phyloP scores from a whole-genome alignment of 208 protist genomes.

The Crithidia brevicula region DNA sequence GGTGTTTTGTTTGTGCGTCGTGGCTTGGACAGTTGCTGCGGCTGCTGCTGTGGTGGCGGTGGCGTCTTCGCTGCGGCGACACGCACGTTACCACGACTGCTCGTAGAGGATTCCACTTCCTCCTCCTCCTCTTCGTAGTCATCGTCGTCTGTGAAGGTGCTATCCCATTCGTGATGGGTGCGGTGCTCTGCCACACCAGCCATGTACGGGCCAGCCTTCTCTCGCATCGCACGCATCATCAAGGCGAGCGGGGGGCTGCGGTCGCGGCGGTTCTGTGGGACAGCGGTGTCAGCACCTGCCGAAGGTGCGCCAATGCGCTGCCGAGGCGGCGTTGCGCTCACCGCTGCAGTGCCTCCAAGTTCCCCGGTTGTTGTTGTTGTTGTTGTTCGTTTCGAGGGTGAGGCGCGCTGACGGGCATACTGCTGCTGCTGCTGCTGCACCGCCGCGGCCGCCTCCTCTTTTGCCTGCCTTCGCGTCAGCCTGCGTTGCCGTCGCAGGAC shows the following conservation, averaged over 20 bases:
- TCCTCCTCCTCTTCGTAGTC: constrained; percentile 5
- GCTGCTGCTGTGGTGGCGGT: too few species aligned
- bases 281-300: background rate
- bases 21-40: too few species aligned
- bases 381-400: background rate
- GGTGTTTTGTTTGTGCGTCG: background rate
- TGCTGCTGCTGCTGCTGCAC: constrained; percentile 1
- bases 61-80: too few species aligned
- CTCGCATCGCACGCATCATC: constrained; percentile 23
- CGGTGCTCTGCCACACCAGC: too few species aligned
- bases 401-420: too few species aligned
- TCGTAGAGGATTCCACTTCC: too few species aligned
- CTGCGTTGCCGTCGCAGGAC: constrained; percentile 38
- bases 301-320: background rate
- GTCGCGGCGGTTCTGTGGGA: constrained; percentile 5
- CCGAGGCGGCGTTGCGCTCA: constrained; percentile 3
- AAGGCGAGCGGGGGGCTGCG: constrained; percentile 32
- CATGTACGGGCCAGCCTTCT: background rate
- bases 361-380: too few species aligned
- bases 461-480: constrained; percentile 1
- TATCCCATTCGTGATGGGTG: background rate
- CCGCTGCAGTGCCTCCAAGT: too few species aligned
- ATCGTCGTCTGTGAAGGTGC: constrained; percentile 3
- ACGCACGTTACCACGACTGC: too few species aligned
- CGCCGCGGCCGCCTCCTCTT: background rate